Percentiles rank a stretch among this genome's conserved stretches.
phyloP scores from a whole-genome alignment of 1,284 basidiomycete genomes.

The Malassezia dermatis region DNA sequence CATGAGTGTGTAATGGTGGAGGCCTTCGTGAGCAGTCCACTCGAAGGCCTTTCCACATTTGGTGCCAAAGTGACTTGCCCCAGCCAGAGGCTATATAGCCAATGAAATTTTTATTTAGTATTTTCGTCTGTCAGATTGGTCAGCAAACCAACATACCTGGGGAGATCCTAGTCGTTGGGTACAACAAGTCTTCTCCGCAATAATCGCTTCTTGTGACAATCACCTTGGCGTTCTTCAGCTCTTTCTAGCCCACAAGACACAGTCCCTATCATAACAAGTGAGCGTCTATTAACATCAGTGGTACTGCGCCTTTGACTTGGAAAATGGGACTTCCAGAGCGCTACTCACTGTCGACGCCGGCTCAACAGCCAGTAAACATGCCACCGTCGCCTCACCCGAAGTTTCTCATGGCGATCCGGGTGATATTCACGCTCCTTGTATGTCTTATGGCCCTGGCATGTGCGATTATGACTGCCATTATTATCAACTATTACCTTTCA shows the following conservation, averaged over 20 bases:
- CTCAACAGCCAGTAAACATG: slow-evolving; percentile 19
- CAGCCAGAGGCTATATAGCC: not conserved
- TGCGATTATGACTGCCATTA: slow-evolving; percentile 39
- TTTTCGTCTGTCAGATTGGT: not conserved
- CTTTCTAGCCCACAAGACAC: not conserved
- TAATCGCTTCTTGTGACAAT: not conserved
- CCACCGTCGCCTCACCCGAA: slow-evolving; percentile 36
- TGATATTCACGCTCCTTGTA: slow-evolving; percentile 39
- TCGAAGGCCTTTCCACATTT: not conserved
- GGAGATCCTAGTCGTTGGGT: not conserved
- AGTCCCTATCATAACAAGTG: not conserved
- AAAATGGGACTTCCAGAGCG: slow-evolving; percentile 37
- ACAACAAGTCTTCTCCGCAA: not conserved
- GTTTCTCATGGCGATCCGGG: slow-evolving; percentile 34
- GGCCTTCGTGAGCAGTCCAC: too few relatives aligned
- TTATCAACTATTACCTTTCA: slow-evolving; percentile 47
- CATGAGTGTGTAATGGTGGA: slow-evolving; percentile 68
- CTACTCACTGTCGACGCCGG: slow-evolving; percentile 29
- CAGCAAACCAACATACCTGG: not conserved
- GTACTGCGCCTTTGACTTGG: not conserved
- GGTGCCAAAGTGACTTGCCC: not conserved
- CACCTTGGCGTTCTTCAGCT: not conserved
- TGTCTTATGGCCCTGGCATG: slow-evolving; percentile 37
- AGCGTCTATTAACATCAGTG: not conserved
- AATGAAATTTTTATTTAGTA: not conserved